A percentile compares a stretch with the other conserved stretches of the same genome.
These are phyloP conservation scores for Podila horticola DNA, from an alignment of 192 early-diverging fungal genomes.

Conservation along the genomic window DNA sequence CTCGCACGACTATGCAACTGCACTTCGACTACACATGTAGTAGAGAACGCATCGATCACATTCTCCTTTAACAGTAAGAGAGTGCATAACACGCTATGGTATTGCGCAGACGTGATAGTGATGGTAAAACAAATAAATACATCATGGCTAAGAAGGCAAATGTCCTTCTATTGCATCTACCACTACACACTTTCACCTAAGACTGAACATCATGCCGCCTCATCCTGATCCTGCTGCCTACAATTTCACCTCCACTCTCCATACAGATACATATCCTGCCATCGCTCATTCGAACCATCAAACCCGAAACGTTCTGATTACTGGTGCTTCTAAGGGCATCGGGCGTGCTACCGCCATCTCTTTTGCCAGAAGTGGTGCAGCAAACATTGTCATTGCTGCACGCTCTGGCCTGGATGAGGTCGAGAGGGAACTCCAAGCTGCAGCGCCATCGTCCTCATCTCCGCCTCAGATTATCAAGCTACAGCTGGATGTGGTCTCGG, in stretches of 20 bases:
- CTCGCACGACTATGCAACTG: too few relatives aligned
- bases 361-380: constrained; percentile 54
- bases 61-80: too few relatives aligned
- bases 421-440: background rate
- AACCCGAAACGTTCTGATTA: constrained; percentile 58
- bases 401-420: constrained; percentile 4
- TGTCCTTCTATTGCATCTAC: too few relatives aligned
- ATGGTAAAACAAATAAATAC: too few relatives aligned
- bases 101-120: too few relatives aligned
- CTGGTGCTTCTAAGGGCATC: constrained; percentile 60
- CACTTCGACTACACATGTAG: too few relatives aligned
- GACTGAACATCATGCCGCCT: background rate
- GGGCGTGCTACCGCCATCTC: constrained; percentile 58
- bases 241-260: background rate
- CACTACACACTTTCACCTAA: too few relatives aligned
- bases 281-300: background rate
- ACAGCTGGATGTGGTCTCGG: constrained; percentile 1
- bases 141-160: too few relatives aligned
- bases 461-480: constrained; percentile 4
- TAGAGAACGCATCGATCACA: too few relatives aligned
- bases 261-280: constrained; percentile 1
- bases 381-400: constrained; percentile 29
- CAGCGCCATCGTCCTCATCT: background rate
- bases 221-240: background rate
- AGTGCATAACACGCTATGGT: too few relatives aligned